Base-by-base conservation (phyloP, 768 basidiomycete species). In the Hygrophoropsis aurantiaca region DNA sequence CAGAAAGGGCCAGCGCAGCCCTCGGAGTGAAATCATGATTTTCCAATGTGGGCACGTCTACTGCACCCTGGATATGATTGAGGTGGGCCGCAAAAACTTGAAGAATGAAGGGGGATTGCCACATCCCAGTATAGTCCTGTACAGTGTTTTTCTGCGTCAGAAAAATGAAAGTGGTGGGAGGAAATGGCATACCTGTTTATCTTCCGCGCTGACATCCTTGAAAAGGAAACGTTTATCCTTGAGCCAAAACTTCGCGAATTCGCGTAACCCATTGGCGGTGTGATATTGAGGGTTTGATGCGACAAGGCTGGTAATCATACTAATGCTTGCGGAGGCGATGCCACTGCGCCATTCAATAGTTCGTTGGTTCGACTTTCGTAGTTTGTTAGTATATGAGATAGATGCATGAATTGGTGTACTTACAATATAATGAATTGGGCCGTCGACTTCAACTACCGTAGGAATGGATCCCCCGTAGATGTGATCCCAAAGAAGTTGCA, bases 301-400 rank as follows among this genome's bases (percentile, higher is more conserved):
- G 25, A 45, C 21, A 15, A 45, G 35, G 35, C 35, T 35, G 15
- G 13, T 16, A 24, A 45, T 25, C 33, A 45, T 45, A 20, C 11
- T 7, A 25, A 38, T 21, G 23, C 13, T 38, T 11, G 33, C 44
- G 3, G 44, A 45, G 10, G 20, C 23, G 35, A 45, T 15, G 15
- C 44, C 35, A 21, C 44, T 33, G 19, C 20, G 44, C 44, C 44
- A 45, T 37, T 45, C 44, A 7, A 21, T 16, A 3, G 37, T 23
- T 33, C 44, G 19, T 19, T 45, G 35, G 20, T 15, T 45, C n/a
- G 35, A 23, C 33, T 45, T 20, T 13, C 10, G 21, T 19, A 42
- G 11, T 16, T 16, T 10, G 5, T 42, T 15, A 42, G 41, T 27
- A 19, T 13, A 9, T 9, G 7, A 30, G 13, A 30, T 13, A 30